Evolutionary conservation across 108 stramenopile species (phyloP).

Genomic region (Nannochloropsis granulata): DNA sequence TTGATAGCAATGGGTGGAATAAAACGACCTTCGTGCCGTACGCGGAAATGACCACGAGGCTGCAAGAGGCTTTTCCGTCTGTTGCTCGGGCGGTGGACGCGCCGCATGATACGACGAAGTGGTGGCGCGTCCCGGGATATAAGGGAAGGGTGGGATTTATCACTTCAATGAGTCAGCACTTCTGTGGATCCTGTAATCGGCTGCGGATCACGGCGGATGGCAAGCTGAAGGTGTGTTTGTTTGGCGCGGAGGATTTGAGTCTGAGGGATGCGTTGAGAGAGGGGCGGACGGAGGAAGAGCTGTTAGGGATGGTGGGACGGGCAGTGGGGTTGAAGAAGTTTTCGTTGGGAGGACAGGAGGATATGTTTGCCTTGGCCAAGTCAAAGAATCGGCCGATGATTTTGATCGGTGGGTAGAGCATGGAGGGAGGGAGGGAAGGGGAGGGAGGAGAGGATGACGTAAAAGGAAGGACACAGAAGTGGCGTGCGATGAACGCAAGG

Average conservation of each 20-base stretch:
- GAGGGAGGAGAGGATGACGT: no score
- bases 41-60: constrained; percentile 39
- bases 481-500: no score
- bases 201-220: constrained; percentile 95
- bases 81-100: constrained; percentile 41
- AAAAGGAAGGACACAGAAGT: no score
- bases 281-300: constrained; percentile 39
- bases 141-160: constrained; percentile 76
- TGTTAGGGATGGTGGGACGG: constrained; percentile 47
- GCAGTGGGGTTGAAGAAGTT: constrained; percentile 67
- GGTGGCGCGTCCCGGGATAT: constrained; percentile 51
- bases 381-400: constrained; percentile 84
- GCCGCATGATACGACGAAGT: constrained; percentile 91
- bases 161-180: constrained; percentile 91
- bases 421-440: no score
- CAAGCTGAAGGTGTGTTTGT: constrained; percentile 80
- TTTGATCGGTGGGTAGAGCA: constrained; percentile 73
- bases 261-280: constrained; percentile 62
- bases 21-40: constrained; percentile 59
- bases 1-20: constrained; percentile 83
- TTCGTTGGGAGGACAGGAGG: constrained; percentile 70
- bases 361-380: constrained; percentile 53
- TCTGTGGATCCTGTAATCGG: constrained; percentile 93
- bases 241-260: constrained; percentile 67
- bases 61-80: constrained; percentile 12